Evolutionary conservation across 331 rosid species (phyloP), one percentile per base, ranked within the genome.

Genomic region (Malus hybrid): DNA sequence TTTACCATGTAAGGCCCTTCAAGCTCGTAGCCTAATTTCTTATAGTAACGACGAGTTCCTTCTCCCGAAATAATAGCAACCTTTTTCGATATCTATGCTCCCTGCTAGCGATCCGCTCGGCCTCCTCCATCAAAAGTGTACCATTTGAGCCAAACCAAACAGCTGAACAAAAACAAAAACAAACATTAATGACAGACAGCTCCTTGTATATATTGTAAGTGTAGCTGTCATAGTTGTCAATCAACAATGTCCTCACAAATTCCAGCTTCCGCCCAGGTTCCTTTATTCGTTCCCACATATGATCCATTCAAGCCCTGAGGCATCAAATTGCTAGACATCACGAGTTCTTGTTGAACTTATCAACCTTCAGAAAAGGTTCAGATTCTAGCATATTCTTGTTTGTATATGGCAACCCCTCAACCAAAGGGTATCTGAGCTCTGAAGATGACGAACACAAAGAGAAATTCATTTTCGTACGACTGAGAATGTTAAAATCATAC

Each of bases 1-100:
- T 94, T 94, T 66, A 92, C 93, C 97, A 94, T 92, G 90, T 94
- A 94, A 75, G 98, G 98, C 20, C 98, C 98, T 81, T 94, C 96
- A 77, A 91, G 96, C 77, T 94, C 97, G 74, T 94, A 94, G 1
- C 98, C 97, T 78, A 94, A 66, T 78, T 91, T 94, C 79, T 96
- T 81, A 80, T 94, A 94, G 66, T 94, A 94, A 83, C 92, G 97
- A 66, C 99, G 96, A 10, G 99, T 94, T 69, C 99, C 99, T 32
- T 90, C 93, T 30, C 99, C 99, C 4, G 99, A 94, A 83, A 94
- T 94, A 74, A 94, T 96, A 18, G 89, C 99, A 53, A 91, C 81
- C 77, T 94, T 94, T 24, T 84, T 87, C 68, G 96, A 94, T 71
- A 94, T 71, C 96, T 84, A 65, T 94, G 99, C 86, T 91, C 97